These are phyloP conservation scores for Aspergillus luchuensis DNA, from an alignment of 2,329 filamentous ascomycete genomes.

Conservation along the genomic window DNA sequence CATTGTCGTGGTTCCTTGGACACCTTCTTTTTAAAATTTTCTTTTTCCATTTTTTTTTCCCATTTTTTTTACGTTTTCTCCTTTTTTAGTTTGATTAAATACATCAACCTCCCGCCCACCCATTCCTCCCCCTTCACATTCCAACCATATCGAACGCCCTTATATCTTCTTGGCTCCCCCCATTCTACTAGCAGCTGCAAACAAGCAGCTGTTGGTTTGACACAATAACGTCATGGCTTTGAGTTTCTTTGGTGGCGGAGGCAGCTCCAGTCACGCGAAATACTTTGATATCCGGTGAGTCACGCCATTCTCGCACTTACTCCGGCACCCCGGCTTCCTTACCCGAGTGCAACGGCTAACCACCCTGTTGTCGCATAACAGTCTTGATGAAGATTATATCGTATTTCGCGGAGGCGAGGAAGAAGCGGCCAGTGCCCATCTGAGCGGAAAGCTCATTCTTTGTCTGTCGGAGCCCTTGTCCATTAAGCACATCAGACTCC, in stretches of 20 bases:
- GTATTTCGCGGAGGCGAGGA: conserved; percentile 74
- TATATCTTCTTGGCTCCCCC: conserved; percentile 3
- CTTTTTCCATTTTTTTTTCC: conserved; percentile 12
- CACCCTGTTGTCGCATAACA: conserved; percentile 35
- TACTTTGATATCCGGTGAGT: conserved; percentile 53
- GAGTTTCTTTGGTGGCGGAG: conserved; percentile 48
- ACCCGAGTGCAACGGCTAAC: conserved; percentile 23
- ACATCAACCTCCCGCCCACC: conserved; percentile 7
- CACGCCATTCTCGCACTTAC: conserved; percentile 14
- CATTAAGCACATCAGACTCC: conserved; percentile 72
- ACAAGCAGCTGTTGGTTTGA: conserved; percentile 23
- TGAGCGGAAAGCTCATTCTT: conserved; percentile 73
- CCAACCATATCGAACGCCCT: background rate
- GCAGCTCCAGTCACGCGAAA: conserved; percentile 49
- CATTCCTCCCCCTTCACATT: background rate
- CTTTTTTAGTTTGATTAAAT: conserved; percentile 5
- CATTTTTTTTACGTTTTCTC: conserved; percentile 14
- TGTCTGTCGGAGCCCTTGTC: conserved; percentile 70
- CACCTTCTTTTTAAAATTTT: conserved; percentile 16
- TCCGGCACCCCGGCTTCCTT: conserved; percentile 14
- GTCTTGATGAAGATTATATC: conserved; percentile 76
- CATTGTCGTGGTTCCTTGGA: conserved; percentile 21
- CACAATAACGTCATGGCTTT: conserved; percentile 42
- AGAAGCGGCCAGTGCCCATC: conserved; percentile 72
- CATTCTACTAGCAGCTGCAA: conserved; percentile 20